Conservation (phyloP, 176 grass and related monocot species). For the Poa annua region DNA sequence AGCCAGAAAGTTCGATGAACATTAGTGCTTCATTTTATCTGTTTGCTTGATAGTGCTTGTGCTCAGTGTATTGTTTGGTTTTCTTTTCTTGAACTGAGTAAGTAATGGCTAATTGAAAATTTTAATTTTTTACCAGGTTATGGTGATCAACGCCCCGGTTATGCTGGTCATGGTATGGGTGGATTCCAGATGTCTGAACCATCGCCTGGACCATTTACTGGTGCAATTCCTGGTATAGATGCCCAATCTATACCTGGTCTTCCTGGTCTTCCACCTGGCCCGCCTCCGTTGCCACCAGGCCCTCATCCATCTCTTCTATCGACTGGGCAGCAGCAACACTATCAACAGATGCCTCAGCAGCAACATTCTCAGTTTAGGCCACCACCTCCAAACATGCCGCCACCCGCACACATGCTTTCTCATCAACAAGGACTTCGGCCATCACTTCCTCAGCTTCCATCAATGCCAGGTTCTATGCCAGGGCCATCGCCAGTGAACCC, state of each 20-base stretch:
- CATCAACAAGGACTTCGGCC: constrained; percentile 74
- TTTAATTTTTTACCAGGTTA: constrained; percentile 61
- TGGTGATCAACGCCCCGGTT: constrained; percentile 77
- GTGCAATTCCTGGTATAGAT: constrained; percentile 86
- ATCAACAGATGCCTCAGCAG: constrained; percentile 74
- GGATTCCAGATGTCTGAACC: constrained; percentile 75
- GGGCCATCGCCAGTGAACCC: constrained; percentile 64
- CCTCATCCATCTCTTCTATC: constrained; percentile 94
- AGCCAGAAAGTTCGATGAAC: background rate
- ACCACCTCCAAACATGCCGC: constrained; percentile 69
- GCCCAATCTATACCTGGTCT: constrained; percentile 63
- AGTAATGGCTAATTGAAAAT: constrained; percentile 17
- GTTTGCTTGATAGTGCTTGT: constrained; percentile 15
- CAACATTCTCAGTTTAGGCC: constrained; percentile 76
- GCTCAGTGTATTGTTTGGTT: background rate
- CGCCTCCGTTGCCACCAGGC: constrained; percentile 89
- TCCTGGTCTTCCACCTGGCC: constrained; percentile 75
- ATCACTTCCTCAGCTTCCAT: constrained; percentile 56
- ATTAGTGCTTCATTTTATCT: background rate
- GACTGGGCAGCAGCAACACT: constrained; percentile 81
- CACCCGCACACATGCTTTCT: constrained; percentile 74
- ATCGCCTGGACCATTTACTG: constrained; percentile 71
- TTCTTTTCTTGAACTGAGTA: constrained; percentile 6
- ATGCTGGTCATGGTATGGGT: constrained; percentile 56
- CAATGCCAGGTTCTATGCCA: constrained; percentile 59